These are phyloP conservation scores for Meripilus lineatus DNA, from an alignment of 1,284 basidiomycete genomes.

Conservation along the genomic window DNA sequence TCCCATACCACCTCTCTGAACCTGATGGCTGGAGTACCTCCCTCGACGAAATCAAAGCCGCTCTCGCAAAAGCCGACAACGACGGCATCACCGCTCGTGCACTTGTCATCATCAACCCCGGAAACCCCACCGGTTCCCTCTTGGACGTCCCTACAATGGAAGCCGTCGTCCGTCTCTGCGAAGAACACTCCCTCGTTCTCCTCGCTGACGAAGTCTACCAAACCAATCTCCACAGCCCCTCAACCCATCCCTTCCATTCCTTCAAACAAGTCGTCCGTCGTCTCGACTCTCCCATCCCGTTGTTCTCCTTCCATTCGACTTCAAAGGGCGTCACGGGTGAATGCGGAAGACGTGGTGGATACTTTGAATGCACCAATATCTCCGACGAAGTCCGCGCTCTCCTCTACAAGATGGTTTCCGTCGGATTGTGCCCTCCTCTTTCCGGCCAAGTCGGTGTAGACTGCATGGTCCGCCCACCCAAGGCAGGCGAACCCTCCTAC, in stretches of 20 bases:
- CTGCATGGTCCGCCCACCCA: slow-evolving; percentile 83
- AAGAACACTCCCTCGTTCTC: slow-evolving; percentile 80
- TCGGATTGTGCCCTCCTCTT: slow-evolving; percentile 85
- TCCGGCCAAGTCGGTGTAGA: slow-evolving; percentile 91
- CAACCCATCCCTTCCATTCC: slow-evolving; percentile 75
- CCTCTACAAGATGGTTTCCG: slow-evolving; percentile 93
- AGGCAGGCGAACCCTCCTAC: slow-evolving; percentile 71
- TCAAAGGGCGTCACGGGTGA: slow-evolving; percentile 94
- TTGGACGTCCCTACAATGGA: slow-evolving; percentile 70
- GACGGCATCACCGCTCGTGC: slow-evolving; percentile 71
- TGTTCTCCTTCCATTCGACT: slow-evolving; percentile 94
- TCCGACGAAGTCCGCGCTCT: slow-evolving; percentile 70
- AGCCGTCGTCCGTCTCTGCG: slow-evolving; percentile 75
- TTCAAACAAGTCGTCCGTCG: slow-evolving; percentile 85
- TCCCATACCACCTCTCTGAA: slow-evolving; percentile 91
- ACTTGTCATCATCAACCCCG: slow-evolving; percentile 94
- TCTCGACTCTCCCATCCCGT: slow-evolving; percentile 62
- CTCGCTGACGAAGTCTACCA: slow-evolving; percentile 97
- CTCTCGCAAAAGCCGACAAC: slow-evolving; percentile 63
- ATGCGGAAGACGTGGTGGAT: slow-evolving; percentile 90
- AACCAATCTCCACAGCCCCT: slow-evolving; percentile 75
- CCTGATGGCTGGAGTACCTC: slow-evolving; percentile 83
- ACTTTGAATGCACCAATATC: slow-evolving; percentile 88
- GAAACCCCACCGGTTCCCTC: slow-evolving; percentile 90
- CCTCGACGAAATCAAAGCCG: slow-evolving; percentile 60